Base-by-base conservation (phyloP, 805 yeast species). In the Lachancea dasiensis region DNA sequence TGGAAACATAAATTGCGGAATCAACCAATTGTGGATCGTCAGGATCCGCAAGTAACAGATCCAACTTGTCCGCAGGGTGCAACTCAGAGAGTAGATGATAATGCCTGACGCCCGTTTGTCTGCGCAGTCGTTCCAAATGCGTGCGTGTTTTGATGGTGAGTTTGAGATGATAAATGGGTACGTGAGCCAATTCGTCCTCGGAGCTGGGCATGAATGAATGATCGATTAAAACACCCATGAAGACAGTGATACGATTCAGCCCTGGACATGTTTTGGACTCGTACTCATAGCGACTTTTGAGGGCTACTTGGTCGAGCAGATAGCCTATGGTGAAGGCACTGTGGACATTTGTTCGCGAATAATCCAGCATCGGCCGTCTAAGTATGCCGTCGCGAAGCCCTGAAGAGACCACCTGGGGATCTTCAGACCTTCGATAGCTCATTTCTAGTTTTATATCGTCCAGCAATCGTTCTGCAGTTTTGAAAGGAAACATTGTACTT, bases 391-490 rank as follows among this genome's bases (percentile, higher is more conserved):
- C 26, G 7, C 39, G 43, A 18, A 42, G 28, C 10, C 43, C 44
- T 7, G 40, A 38, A 5, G 31, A 41, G 8, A 36, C 30, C 10
- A 36, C 43, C 3, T 39, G 44, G 17, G 37, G 43, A 8, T 42
- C 43, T 5, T 31, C 20, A 3, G 47, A 41, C 26, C 38, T 42
- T 21, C 46, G 39, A 43, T 68, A 66, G 22, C 58, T 45, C 6
- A 70, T 52, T 41, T 68, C 73, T 21, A 65, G 68, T 36, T 72
- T 62, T 21, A 82, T 52, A 50, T 82, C 90, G 53, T 80, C 86
- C 16, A 81, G 48, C 15, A 83, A 64, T 38, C 90, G 64, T 49
- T 82, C 82, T 5, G 79, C 59, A 0, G 90, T 81, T 49, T 82
- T 83, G 60, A 75, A 75, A 4, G 62, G 62, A 27, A 49, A 52